These are phyloP conservation scores for Cucurbita pepo DNA, from an alignment of 306 rosid species.

Conservation along the genomic window DNA sequence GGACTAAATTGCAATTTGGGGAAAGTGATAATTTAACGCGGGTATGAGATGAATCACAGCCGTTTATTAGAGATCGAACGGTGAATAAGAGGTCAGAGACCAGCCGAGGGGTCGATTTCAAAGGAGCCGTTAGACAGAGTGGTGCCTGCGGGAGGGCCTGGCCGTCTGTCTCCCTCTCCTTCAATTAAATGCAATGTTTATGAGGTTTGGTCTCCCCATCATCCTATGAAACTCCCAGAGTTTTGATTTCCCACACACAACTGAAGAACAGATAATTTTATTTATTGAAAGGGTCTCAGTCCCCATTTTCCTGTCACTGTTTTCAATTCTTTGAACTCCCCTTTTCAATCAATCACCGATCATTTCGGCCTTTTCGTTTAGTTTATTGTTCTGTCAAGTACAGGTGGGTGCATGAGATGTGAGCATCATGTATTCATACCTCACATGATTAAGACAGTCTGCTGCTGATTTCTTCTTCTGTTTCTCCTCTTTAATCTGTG, in stretches of 20 bases:
- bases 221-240: not conserved
- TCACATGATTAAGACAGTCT: not conserved
- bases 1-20: not conserved
- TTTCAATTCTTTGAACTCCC: not conserved
- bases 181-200: not conserved
- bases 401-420: not conserved
- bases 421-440: not conserved
- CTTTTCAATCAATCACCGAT: conserved; percentile 4
- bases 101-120: not conserved
- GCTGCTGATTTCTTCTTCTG: not conserved
- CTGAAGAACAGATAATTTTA: not conserved
- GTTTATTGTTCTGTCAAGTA: not conserved
- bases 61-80: not conserved
- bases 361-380: not conserved
- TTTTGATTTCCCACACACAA: not conserved
- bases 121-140: conserved; percentile 2
- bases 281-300: not conserved
- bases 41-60: not conserved
- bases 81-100: not conserved
- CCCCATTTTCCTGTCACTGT: not conserved
- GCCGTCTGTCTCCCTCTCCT: not conserved
- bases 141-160: conserved; percentile 1
- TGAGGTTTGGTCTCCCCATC: not conserved
- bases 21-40: not conserved
- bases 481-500: not conserved